phyloP scores from a whole-genome alignment of 2,329 filamentous ascomycete species.

The Arachnomyces sp. region DNA sequence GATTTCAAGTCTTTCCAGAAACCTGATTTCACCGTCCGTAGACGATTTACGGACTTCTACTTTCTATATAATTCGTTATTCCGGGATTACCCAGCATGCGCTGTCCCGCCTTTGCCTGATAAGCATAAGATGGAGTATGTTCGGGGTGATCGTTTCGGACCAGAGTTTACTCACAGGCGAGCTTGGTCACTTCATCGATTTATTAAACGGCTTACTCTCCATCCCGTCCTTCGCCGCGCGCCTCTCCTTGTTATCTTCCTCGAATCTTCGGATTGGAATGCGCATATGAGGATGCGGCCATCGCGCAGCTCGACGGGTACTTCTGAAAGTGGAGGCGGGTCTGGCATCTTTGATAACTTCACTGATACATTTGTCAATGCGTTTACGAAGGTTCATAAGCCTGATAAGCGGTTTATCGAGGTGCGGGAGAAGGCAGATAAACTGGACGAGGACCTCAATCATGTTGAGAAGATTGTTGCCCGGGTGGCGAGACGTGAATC shows the following conservation, averaged over 20 bases:
- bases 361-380: conserved; percentile 96
- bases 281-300: conserved; percentile 76
- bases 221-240: conserved; percentile 79
- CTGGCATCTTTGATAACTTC: conserved; percentile 84
- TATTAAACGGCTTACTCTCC: conserved; percentile 73
- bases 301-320: conserved; percentile 52
- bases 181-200: conserved; percentile 90
- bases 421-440: conserved; percentile 89
- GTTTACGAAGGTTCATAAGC: conserved; percentile 92
- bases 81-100: conserved; percentile 82
- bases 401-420: conserved; percentile 89
- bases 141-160: conserved; percentile 85
- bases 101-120: conserved; percentile 88
- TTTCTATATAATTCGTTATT: conserved; percentile 89
- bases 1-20: conserved; percentile 91
- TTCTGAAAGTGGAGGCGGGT: conserved; percentile 35
- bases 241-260: conserved; percentile 81
- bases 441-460: conserved; percentile 82
- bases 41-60: conserved; percentile 95
- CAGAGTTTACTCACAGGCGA: conserved; percentile 82
- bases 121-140: conserved; percentile 99
- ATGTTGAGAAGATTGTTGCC: conserved; percentile 93
- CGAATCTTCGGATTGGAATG: conserved; percentile 92
- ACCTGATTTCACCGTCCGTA: conserved; percentile 67
- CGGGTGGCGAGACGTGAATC: conserved; percentile 79